Percentiles rank a stretch among this genome's conserved stretches.
Conservation (phyloP, 2,329 filamentous ascomycete genomes). For the Domatiomyces globalis region DNA sequence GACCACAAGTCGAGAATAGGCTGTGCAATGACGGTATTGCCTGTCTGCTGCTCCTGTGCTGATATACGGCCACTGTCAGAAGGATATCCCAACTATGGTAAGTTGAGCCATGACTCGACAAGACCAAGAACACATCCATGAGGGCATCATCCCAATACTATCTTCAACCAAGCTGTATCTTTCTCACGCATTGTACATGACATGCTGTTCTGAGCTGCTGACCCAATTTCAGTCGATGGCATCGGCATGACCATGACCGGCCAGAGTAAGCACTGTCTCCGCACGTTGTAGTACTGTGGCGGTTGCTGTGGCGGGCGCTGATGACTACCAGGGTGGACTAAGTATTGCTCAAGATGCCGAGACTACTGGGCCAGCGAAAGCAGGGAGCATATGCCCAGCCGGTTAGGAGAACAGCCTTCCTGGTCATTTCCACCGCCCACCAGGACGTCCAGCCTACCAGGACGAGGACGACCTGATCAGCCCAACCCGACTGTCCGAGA, state of each 20-base stretch:
- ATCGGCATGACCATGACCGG: constrained; percentile 15
- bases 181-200: background rate
- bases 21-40: constrained; percentile 13
- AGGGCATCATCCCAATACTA: background rate
- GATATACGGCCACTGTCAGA: constrained; percentile 15
- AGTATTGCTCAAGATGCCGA: constrained; percentile 18
- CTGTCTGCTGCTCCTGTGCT: constrained; percentile 16
- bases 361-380: constrained; percentile 2
- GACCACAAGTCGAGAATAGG: constrained; percentile 14
- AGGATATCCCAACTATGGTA: constrained; percentile 14
- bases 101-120: background rate
- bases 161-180: too few species aligned
- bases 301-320: background rate
- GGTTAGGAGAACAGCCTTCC: background rate
- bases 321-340: constrained; percentile 8
- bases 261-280: constrained; percentile 1
- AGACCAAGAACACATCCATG: too few species aligned
- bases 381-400: background rate
- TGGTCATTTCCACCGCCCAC: constrained; percentile 1
- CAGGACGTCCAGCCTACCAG: background rate
- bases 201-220: background rate
- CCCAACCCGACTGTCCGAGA: background rate
- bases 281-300: background rate
- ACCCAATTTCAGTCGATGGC: constrained; percentile 9
- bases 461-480: background rate